Conservation (phyloP, 1,284 basidiomycete genomes). For the Pulveroboletus sp. region DNA sequence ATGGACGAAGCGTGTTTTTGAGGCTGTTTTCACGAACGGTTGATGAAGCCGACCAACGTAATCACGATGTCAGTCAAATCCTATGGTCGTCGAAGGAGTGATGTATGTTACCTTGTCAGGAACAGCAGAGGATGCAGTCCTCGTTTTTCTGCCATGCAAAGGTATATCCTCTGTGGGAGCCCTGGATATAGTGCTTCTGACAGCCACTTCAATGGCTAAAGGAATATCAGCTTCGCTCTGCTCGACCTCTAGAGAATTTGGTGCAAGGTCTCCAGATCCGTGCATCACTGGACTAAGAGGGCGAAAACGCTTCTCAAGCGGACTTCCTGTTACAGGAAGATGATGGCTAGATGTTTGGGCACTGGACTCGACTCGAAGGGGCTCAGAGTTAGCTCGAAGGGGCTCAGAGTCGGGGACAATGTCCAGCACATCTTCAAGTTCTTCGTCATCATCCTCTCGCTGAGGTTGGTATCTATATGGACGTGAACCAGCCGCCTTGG, state of each 20-base stretch:
- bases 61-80: constrained; percentile 7
- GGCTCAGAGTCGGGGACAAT: constrained; percentile 60
- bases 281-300: constrained; percentile 26
- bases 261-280: constrained; percentile 28
- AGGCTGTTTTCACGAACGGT: constrained; percentile 3
- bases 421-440: constrained; percentile 33
- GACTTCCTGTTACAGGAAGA: constrained; percentile 7
- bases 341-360: constrained; percentile 4
- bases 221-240: constrained; percentile 39
- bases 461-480: neutral
- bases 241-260: constrained; percentile 32
- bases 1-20: constrained; percentile 9
- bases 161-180: constrained; percentile 1
- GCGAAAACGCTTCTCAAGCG: constrained; percentile 16
- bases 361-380: constrained; percentile 25
- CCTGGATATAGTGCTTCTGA: constrained; percentile 11
- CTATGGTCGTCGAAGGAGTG: neutral
- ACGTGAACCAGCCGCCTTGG: neutral
- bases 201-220: constrained; percentile 28
- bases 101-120: constrained; percentile 20
- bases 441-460: constrained; percentile 4
- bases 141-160: constrained; percentile 6
- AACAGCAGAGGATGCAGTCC: neutral
- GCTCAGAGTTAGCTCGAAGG: constrained; percentile 47
- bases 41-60: constrained; percentile 1